Evolutionary conservation across 2,329 filamentous ascomycete genomes (phyloP).

Genomic region (Fusarium keratoplasticum): DNA sequence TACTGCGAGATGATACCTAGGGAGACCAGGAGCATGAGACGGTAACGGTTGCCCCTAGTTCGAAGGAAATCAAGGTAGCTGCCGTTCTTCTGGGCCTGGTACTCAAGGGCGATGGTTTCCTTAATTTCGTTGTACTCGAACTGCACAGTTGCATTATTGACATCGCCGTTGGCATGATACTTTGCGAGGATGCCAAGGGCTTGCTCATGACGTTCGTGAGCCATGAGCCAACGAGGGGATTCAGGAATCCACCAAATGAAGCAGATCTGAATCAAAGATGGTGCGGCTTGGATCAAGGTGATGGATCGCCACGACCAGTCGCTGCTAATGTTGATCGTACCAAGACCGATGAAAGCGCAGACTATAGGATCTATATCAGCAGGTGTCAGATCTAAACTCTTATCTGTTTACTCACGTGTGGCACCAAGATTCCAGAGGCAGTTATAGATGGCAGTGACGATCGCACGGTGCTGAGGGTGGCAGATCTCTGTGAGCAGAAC

Average conservation of each 20-base stretch:
- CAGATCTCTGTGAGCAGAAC: constrained; percentile 74
- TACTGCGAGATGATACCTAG: constrained; percentile 76
- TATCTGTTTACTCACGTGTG: constrained; percentile 49
- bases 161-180: constrained; percentile 72
- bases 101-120: constrained; percentile 70
- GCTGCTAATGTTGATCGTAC: constrained; percentile 66
- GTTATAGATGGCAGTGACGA: constrained; percentile 75
- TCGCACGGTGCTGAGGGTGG: constrained; percentile 75
- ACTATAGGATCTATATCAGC: constrained; percentile 44
- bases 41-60: constrained; percentile 73
- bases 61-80: constrained; percentile 71
- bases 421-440: constrained; percentile 73
- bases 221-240: constrained; percentile 73
- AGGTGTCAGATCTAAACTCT: rapidly evolving
- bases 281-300: constrained; percentile 70
- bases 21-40: constrained; percentile 70
- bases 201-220: constrained; percentile 71
- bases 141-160: constrained; percentile 69
- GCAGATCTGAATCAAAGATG: constrained; percentile 70
- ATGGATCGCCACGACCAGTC: constrained; percentile 77
- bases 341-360: constrained; percentile 72
- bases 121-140: constrained; percentile 76
- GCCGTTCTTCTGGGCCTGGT: constrained; percentile 58
- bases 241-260: constrained; percentile 78
- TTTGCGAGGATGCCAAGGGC: constrained; percentile 70